Base-by-base conservation (phyloP, 352 stramenopile genomes). In the Phytopythium aichiense region DNA sequence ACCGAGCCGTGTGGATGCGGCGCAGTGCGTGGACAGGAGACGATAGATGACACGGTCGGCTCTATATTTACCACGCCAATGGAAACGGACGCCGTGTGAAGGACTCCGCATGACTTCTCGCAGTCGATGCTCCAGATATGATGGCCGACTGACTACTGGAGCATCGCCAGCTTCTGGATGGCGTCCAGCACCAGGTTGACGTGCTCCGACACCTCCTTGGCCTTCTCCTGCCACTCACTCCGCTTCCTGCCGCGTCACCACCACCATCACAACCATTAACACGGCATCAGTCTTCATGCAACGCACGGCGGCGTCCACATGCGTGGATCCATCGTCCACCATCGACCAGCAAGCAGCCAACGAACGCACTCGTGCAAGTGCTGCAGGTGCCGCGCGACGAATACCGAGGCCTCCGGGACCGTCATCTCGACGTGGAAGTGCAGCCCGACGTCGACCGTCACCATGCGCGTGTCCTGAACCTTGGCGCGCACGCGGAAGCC, bases 351-450 rank as follows among this genome's bases (percentile, higher is more conserved):
- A 6, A 55, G 8, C 15, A 52, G 11, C 15, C 4, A 33, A 20
- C 23, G 8, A 31, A 61, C 68, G 60, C 74, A 92, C 84, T 74
- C 64, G 40, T 67, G 65, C 28, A 92, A 65, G 55, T 86, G 63
- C 56, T 61, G 48, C 4, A 93, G 57, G 48, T 93, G 84, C 7
- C 61, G 60, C 38, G 72, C 60, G 50, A 90, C 77, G 64, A 91
- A 93, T 7, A 33, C 50, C 37, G 70, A 66, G 28, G 84, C 84
- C 61, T 93, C 84, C 1, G 64, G 25, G 7, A 88, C 60, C 22
- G 81, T 90, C 84, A 93, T 93, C 65, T 93, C 81, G 46, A 79
- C 81, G 67, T 91, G 79, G 59, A 91, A 90, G 56, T 87, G 74
- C 23, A 93, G 79, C 0, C 84, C 84, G 33, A 93, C 69, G 57